Percentiles rank a stretch among this genome's conserved stretches.
phyloP scores from a whole-genome alignment of 169 alveolate genomes.

The Cryptosporidium ubiquitum region DNA sequence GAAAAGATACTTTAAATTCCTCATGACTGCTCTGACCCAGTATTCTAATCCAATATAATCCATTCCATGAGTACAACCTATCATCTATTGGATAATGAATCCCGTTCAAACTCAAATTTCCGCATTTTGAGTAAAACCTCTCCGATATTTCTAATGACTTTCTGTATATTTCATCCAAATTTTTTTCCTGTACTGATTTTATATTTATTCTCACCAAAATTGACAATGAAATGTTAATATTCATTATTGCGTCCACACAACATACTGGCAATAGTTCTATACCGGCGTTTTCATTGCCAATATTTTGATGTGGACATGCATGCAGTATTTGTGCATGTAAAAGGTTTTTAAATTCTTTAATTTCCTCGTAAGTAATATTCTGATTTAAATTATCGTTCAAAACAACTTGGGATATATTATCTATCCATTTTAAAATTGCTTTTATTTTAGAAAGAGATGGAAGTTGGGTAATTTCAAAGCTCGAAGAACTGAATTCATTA shows the following conservation, averaged over 20 bases:
- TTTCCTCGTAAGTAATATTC: conserved; percentile 26
- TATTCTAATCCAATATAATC: conserved; percentile 47
- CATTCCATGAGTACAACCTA: conserved; percentile 34
- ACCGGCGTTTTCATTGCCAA: conserved; percentile 23
- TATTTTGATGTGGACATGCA: conserved; percentile 2
- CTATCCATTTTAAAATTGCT: background rate
- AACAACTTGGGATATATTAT: conserved; percentile 13
- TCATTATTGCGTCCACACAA: conserved; percentile 65
- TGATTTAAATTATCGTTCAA: conserved; percentile 43
- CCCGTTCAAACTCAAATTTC: conserved; percentile 41
- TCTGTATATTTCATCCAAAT: conserved; percentile 13
- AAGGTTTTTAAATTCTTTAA: conserved; percentile 17
- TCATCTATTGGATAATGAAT: conserved; percentile 65
- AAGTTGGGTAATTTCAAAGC: background rate
- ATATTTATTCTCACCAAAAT: conserved; percentile 6
- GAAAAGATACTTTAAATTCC: background rate
- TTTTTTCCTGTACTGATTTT: background rate
- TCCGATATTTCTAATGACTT: conserved; percentile 37
- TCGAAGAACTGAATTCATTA: background rate
- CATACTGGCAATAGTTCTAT: conserved; percentile 39
- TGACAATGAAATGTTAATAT: conserved; percentile 46
- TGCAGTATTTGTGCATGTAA: conserved; percentile 5
- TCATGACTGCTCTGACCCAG: background rate
- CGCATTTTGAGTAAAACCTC: conserved; percentile 53
- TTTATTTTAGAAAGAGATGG: background rate